Base-by-base conservation (phyloP, 75 land plant species). In the Cunninghamia lanceolata region DNA sequence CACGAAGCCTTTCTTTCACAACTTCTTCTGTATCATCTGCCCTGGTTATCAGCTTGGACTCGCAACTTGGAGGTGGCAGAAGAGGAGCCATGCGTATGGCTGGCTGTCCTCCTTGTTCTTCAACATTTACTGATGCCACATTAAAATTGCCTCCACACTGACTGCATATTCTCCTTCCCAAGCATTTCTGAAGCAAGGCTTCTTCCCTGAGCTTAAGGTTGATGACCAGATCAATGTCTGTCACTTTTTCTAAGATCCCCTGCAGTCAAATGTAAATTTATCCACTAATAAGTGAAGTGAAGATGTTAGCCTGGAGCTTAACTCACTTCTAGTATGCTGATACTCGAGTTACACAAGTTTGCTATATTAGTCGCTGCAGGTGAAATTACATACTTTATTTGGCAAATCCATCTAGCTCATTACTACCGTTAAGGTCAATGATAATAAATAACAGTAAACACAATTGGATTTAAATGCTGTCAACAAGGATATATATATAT, bases 1-100 rank as follows among this genome's bases (percentile, higher is more conserved):
- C 83, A 39, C 91, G 93, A 16, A 98, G 88, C 35, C 99, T 85
- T 79, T 92, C 91, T 83, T 92, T 95, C 36, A 98, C 97, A 78
- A 96, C 94, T 83, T 92, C 97, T 83, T 95, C 97, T 25, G 92
- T 98, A 86, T 98, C 99, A 92, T 98, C 99, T 63, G 94, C 80
- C 43, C 99, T 89, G n/a, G 92, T 92, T 38, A 95, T 93, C 42
- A 98, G 90, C 83, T 96, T 95, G 38, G 96, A 82, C 25, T 90
- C 93, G 90, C 99, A 98, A 0, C 88, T 74, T 4, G 96, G 93
- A 66, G 99, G 99, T 47, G 99, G 97, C 68, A 93, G 90, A 86
- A 98, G 95, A 32, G 99, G 97, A 45, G 95, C 92, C 99, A 98
- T 98, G 85, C 81, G 89, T 36, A 98, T 90, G 19, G 90, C 91